A percentile compares a stretch with the other conserved stretches of the same genome.
These are phyloP conservation scores for Nakazawaea siamensis DNA, from an alignment of 805 yeast species.

Conservation along the genomic window DNA sequence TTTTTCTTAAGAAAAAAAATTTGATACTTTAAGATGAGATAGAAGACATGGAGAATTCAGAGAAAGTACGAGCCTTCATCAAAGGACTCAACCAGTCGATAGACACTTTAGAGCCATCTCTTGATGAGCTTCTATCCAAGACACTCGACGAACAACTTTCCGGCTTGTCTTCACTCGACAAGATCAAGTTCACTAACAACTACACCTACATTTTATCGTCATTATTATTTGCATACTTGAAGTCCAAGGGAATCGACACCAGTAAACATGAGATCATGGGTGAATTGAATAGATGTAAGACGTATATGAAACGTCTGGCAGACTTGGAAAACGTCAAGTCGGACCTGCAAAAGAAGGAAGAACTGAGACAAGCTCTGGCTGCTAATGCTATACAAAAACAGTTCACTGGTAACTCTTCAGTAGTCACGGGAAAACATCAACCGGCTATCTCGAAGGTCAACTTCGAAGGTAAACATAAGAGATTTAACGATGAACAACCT, in stretches of 20 bases:
- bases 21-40: no score
- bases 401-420: conserved; percentile 12
- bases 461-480: conserved; percentile 48
- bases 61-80: conserved; percentile 31
- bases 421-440: conserved; percentile 15
- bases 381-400: conserved; percentile 31
- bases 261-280: conserved; percentile 54
- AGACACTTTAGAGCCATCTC: conserved; percentile 24
- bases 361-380: conserved; percentile 26
- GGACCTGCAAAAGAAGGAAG: conserved; percentile 13
- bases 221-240: conserved; percentile 49
- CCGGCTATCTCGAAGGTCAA: conserved; percentile 48
- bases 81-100: conserved; percentile 28
- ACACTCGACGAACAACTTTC: conserved; percentile 30
- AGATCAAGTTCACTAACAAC: conserved; percentile 24
- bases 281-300: conserved; percentile 58
- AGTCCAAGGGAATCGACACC: conserved; percentile 49
- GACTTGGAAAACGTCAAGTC: conserved; percentile 23
- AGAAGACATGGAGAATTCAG: conserved; percentile 35
- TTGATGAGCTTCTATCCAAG: conserved; percentile 28
- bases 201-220: conserved; percentile 48
- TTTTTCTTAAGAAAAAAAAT: no score
- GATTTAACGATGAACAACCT: conserved; percentile 25
- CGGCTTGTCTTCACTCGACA: conserved; percentile 17
- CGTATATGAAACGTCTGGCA: conserved; percentile 56